Evolutionary conservation across 31 red algal genomes (phyloP).

Genomic region (Pterothamnion heteromorphum): DNA sequence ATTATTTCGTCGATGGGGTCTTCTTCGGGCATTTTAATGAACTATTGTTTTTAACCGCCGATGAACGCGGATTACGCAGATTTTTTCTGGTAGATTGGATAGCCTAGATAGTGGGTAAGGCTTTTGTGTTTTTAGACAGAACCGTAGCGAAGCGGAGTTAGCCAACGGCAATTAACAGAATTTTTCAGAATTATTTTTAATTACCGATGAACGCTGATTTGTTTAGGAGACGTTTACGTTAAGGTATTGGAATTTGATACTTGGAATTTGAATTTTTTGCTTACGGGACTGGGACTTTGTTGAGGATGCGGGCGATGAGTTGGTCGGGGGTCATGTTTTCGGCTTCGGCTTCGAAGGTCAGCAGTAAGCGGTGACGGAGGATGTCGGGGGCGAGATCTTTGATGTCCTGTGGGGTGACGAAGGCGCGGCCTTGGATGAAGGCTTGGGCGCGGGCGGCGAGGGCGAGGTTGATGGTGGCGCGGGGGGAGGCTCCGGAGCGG

Average conservation of each 20-base stretch:
- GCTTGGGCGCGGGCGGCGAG: neutral
- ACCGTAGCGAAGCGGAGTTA: no score
- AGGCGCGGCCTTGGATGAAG: neutral
- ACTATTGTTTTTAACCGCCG: no score
- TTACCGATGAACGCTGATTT: no score
- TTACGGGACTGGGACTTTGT: neutral
- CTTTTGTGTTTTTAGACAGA: no score
- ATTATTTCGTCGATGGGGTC: neutral
- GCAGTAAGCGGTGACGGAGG: neutral
- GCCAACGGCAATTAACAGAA: no score
- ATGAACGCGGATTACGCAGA: no score
- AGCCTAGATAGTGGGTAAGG: no score
- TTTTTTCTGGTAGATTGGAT: no score
- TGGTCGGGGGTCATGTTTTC: neutral
- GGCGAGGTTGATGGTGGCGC: neutral
- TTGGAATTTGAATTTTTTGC: neutral
- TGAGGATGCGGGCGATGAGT: neutral
- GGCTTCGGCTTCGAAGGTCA: neutral
- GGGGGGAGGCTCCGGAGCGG: neutral
- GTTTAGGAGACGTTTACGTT: no score
- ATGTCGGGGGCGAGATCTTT: neutral
- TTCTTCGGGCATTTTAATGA: neutral
- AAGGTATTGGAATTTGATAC: no score
- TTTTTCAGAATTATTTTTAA: no score
- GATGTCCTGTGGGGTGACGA: conserved; percentile 6